Percentiles rank a stretch among this genome's conserved stretches.
Conservation (phyloP, 1,284 basidiomycete genomes). For the Rhodotorula sp. region DNA sequence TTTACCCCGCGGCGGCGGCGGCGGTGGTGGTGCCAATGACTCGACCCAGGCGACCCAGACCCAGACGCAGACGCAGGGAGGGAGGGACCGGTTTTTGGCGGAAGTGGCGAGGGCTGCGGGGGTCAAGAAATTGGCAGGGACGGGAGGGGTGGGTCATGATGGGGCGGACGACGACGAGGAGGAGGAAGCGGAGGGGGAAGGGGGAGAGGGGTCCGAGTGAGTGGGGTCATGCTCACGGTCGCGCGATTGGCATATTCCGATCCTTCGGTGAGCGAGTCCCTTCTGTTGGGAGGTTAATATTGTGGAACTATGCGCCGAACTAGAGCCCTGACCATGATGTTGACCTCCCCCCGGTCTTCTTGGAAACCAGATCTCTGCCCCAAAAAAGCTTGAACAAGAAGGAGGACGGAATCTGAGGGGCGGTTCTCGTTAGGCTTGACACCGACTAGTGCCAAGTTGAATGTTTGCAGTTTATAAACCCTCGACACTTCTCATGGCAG, state of each 20-base stretch:
- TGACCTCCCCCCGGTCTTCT: too few relatives aligned
- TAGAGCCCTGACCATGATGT: too few relatives aligned
- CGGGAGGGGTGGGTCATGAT: background rate
- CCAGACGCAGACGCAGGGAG: background rate
- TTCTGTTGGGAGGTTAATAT: too few relatives aligned
- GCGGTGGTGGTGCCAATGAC: background rate
- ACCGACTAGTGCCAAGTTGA: too few relatives aligned
- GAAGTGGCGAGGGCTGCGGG: slow-evolving; percentile 35
- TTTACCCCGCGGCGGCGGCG: background rate
- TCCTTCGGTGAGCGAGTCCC: too few relatives aligned
- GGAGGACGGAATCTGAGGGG: too few relatives aligned
- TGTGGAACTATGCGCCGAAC: too few relatives aligned
- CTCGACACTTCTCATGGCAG: too few relatives aligned
- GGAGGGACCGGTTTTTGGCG: slow-evolving; percentile 12
- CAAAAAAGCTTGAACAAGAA: too few relatives aligned
- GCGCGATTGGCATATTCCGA: background rate
- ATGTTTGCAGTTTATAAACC: too few relatives aligned
- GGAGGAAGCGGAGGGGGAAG: background rate
- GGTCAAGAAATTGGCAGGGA: slow-evolving; percentile 12
- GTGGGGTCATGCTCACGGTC: background rate
- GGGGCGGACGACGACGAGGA: background rate
- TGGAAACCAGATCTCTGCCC: too few relatives aligned
- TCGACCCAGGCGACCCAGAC: slow-evolving; percentile 1
- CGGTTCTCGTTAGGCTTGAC: too few relatives aligned
- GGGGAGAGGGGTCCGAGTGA: background rate